phyloP scores from a whole-genome alignment of 495 filamentous ascomycete genomes.

The Xanthoparmelia taractica region DNA sequence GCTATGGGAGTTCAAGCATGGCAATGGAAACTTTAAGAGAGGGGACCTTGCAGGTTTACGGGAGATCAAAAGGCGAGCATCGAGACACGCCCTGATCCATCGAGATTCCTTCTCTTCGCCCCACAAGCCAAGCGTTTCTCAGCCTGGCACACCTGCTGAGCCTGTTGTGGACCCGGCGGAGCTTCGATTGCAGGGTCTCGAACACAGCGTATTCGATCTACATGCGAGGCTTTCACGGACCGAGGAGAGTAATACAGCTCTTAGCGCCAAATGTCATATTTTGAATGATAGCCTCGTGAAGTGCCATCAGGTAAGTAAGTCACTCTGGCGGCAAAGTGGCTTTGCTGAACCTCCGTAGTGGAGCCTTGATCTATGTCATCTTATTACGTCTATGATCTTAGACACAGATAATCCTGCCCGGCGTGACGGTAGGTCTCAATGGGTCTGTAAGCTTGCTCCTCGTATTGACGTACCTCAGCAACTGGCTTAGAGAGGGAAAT shows the following conservation, averaged over 20 bases:
- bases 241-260: constrained; percentile 71
- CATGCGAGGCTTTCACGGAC: constrained; percentile 64
- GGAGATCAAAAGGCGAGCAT: constrained; percentile 96
- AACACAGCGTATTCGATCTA: constrained; percentile 78
- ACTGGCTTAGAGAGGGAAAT: constrained; percentile 75
- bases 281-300: constrained; percentile 74
- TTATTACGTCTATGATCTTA: constrained; percentile 61
- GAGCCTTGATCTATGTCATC: constrained; percentile 70
- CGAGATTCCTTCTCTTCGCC: constrained; percentile 76
- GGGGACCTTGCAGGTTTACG: constrained; percentile 85
- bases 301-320: constrained; percentile 57
- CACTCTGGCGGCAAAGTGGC: background rate
- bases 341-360: constrained; percentile 38
- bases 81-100: constrained; percentile 88
- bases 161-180: constrained; percentile 72
- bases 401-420: constrained; percentile 53
- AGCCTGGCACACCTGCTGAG: constrained; percentile 78
- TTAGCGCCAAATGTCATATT: constrained; percentile 72
- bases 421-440: constrained; percentile 44
- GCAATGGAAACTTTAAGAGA: constrained; percentile 93
- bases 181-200: constrained; percentile 63
- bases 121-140: constrained; percentile 63
- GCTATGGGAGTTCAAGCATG: constrained; percentile 98
- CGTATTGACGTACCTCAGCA: constrained; percentile 45
- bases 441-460: background rate